Conservation (phyloP, 1,284 basidiomycete genomes). For the Hemileccinum hortonii region DNA sequence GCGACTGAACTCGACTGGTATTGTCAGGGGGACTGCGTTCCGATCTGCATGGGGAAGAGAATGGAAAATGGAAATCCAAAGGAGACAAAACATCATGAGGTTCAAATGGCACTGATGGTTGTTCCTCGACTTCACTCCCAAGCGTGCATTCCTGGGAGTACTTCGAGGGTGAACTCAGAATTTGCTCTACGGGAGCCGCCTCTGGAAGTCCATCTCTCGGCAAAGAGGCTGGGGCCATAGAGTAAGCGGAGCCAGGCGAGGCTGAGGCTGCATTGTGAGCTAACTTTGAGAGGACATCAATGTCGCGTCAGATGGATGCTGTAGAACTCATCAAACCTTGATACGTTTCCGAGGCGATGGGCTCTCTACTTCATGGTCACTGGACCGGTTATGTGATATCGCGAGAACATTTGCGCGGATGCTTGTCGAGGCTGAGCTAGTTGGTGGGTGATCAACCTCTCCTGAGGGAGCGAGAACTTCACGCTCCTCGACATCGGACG, state of each 20-base stretch:
- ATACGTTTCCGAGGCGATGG: conserved; percentile 31
- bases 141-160: background rate
- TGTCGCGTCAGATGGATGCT: background rate
- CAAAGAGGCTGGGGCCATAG: background rate
- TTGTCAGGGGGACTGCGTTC: background rate
- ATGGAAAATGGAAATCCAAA: conserved; percentile 17
- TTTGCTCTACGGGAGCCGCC: background rate
- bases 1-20: background rate
- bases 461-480: conserved; percentile 36
- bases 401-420: background rate
- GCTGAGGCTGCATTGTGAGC: conserved; percentile 9
- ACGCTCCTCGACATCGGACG: conserved; percentile 58
- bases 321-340: conserved; percentile 23
- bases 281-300: conserved; percentile 22
- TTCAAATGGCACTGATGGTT: background rate
- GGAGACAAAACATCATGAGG: conserved; percentile 4
- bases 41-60: conserved; percentile 18
- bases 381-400: background rate
- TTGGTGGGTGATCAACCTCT: background rate
- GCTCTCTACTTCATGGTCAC: conserved; percentile 11
- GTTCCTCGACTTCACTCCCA: background rate
- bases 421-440: background rate
- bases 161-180: background rate
- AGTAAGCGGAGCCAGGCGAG: background rate
- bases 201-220: background rate